phyloP scores from a whole-genome alignment of 83 land plant genomes.

The Diphasiastrum complanatum region DNA sequence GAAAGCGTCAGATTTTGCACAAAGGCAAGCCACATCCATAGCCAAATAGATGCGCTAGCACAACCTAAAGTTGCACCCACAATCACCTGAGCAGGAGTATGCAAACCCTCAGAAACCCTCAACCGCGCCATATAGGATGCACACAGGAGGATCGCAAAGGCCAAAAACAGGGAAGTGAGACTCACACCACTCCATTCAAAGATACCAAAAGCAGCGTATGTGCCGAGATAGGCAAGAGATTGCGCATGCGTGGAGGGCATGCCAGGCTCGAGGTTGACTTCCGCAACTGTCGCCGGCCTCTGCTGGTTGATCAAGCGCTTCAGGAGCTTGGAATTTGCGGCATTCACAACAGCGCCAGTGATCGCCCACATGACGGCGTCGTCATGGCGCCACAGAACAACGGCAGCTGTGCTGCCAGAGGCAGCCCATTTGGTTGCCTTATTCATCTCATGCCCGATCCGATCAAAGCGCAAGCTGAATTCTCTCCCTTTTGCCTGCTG shows the following conservation, averaged over 20 bases:
- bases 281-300: conserved; percentile 41
- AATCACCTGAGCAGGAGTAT: conserved; percentile 48
- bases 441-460: too few species aligned
- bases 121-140: conserved; percentile 63
- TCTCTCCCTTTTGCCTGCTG: too few species aligned
- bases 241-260: conserved; percentile 96
- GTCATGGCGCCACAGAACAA: conserved; percentile 64
- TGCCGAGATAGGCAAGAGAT: conserved; percentile 43
- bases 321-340: conserved; percentile 37
- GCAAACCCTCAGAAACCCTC: conserved; percentile 53
- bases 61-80: conserved; percentile 60
- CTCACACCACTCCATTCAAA: not conserved
- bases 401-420: conserved; percentile 28
- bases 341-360: conserved; percentile 51
- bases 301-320: conserved; percentile 58
- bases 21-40: conserved; percentile 46
- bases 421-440: conserved; percentile 79
- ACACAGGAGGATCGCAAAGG: conserved; percentile 17
- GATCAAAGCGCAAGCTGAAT: too few species aligned
- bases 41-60: conserved; percentile 37
- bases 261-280: conserved; percentile 59
- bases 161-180: conserved; percentile 8
- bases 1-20: conserved; percentile 35
- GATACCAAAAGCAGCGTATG: conserved; percentile 29
- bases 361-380: conserved; percentile 55